These are phyloP conservation scores for Pyrus bretschneideri DNA, from an alignment of 306 rosid genomes.

Conservation along the genomic window DNA sequence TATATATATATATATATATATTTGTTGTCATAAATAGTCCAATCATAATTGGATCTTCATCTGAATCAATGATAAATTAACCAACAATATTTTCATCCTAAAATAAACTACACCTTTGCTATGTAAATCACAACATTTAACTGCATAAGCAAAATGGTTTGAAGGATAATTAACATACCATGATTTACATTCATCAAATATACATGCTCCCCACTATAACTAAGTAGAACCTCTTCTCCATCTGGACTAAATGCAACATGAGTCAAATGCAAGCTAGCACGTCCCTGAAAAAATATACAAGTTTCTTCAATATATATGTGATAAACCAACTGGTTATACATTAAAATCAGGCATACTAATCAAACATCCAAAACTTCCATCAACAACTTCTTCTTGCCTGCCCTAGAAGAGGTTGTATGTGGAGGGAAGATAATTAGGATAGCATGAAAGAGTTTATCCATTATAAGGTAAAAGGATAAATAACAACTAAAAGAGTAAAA, in stretches of 20 bases:
- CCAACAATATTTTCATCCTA: slow-evolving; percentile 10
- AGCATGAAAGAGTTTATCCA: not conserved
- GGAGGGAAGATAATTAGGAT: not conserved
- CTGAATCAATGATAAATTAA: slow-evolving; percentile 17
- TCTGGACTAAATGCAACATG: slow-evolving; percentile 92
- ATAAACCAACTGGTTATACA: not conserved
- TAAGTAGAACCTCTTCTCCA: slow-evolving; percentile 94
- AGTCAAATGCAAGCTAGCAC: slow-evolving; percentile 76
- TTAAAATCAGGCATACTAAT: not conserved
- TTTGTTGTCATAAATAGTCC: not conserved
- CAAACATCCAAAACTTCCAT: not conserved
- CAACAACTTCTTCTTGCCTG: not conserved
- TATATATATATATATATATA: too few species aligned
- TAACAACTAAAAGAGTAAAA: not conserved
- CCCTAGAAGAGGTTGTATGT: not conserved
- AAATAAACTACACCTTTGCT: not conserved
- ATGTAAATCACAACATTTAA: slow-evolving; percentile 6
- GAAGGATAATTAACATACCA: slow-evolving; percentile 37
- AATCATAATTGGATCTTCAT: slow-evolving; percentile 9
- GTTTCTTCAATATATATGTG: not conserved
- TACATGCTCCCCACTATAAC: slow-evolving; percentile 96
- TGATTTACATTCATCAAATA: slow-evolving; percentile 80
- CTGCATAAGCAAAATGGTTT: slow-evolving; percentile 4
- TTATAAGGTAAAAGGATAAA: not conserved
- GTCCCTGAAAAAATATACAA: slow-evolving; percentile 42